A percentile compares a stretch with the other conserved stretches of the same genome.
Evolutionary conservation across 2,329 filamentous ascomycete species (phyloP).

Genomic region (Fusarium zealandicum): DNA sequence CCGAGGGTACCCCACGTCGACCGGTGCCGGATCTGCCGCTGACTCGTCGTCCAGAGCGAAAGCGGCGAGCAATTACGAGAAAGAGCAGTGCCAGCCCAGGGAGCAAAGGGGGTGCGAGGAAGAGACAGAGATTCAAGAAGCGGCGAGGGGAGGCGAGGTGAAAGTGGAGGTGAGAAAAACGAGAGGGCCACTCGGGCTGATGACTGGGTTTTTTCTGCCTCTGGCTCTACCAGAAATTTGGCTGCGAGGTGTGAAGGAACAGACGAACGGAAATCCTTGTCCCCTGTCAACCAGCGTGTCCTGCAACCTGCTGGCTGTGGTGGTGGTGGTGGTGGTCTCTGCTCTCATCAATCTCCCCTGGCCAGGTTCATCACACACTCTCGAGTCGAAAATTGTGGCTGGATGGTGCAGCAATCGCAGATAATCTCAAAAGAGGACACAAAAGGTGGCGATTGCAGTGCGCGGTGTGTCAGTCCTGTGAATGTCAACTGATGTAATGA

Average conservation of each 20-base stretch:
- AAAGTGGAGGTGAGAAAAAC: conserved; percentile 34
- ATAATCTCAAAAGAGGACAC: neutral
- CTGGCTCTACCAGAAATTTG: conserved; percentile 21
- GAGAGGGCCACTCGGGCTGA: conserved; percentile 25
- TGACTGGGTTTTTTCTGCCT: conserved; percentile 34
- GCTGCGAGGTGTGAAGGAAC: conserved; percentile 29
- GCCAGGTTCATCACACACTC: conserved; percentile 28
- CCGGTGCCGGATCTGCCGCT: conserved; percentile 45
- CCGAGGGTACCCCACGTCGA: conserved; percentile 42
- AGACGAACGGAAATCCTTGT: conserved; percentile 36
- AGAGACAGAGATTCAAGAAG: conserved; percentile 8
- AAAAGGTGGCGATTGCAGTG: conserved; percentile 28
- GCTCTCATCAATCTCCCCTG: conserved; percentile 37
- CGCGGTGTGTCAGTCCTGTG: conserved; percentile 12
- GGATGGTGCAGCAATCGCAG: conserved; percentile 27
- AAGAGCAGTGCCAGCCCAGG: conserved; percentile 20
- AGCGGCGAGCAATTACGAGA: conserved; percentile 41
- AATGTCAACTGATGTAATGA: conserved; percentile 20
- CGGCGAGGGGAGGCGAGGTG: conserved; percentile 19
- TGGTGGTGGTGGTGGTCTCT: conserved; percentile 33
- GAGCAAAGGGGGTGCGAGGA: conserved; percentile 28
- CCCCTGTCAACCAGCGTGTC: conserved; percentile 36
- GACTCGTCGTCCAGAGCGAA: conserved; percentile 43
- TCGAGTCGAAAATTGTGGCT: conserved; percentile 36
- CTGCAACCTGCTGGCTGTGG: conserved; percentile 31